Evolutionary conservation across 2,329 filamentous ascomycete genomes (phyloP).

Genomic region (Ceratocystis eucalypticola): DNA sequence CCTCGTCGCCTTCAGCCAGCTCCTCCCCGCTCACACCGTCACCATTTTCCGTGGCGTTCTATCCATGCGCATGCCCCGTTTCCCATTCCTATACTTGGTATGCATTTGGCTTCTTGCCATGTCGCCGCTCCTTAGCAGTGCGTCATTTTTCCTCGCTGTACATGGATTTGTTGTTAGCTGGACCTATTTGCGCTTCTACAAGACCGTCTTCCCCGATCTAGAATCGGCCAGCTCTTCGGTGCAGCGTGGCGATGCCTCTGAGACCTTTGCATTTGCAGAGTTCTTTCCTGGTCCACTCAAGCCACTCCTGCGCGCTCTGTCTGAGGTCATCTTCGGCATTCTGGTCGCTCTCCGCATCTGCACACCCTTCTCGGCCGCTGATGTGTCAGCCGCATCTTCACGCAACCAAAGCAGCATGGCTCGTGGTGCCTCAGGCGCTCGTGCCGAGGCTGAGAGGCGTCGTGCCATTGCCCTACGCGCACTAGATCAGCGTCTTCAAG

Average conservation of each 20-base stretch:
- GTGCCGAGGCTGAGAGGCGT: slow-evolving; percentile 83
- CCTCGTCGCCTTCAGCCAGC: slow-evolving; percentile 93
- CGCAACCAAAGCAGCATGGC: slow-evolving; percentile 45
- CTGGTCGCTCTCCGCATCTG: slow-evolving; percentile 67
- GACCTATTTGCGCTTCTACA: slow-evolving; percentile 95
- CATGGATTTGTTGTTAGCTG: slow-evolving; percentile 79
- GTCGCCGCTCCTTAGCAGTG: slow-evolving; percentile 48
- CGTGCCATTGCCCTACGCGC: slow-evolving; percentile 81
- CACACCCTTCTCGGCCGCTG: slow-evolving; percentile 71
- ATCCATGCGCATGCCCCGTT: slow-evolving; percentile 69
- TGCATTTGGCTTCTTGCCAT: slow-evolving; percentile 51
- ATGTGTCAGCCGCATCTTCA: slow-evolving; percentile 62
- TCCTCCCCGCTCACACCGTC: slow-evolving; percentile 92
- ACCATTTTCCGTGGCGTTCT: slow-evolving; percentile 80
- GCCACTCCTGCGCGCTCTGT: slow-evolving; percentile 59
- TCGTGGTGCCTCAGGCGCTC: slow-evolving; percentile 50
- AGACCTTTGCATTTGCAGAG: slow-evolving; percentile 89
- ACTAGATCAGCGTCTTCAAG: slow-evolving; percentile 78
- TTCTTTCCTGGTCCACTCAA: slow-evolving; percentile 85
- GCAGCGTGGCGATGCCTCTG: slow-evolving; percentile 80
- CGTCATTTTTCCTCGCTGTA: slow-evolving; percentile 64
- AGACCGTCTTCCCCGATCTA: slow-evolving; percentile 56
- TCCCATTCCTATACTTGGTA: slow-evolving; percentile 61
- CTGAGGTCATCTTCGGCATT: slow-evolving; percentile 58
- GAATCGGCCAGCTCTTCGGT: slow-evolving; percentile 42